A percentile compares a stretch with the other conserved stretches of the same genome.
Conservation (phyloP, 1,139 yeast genomes). For the Taphrina confusa region DNA sequence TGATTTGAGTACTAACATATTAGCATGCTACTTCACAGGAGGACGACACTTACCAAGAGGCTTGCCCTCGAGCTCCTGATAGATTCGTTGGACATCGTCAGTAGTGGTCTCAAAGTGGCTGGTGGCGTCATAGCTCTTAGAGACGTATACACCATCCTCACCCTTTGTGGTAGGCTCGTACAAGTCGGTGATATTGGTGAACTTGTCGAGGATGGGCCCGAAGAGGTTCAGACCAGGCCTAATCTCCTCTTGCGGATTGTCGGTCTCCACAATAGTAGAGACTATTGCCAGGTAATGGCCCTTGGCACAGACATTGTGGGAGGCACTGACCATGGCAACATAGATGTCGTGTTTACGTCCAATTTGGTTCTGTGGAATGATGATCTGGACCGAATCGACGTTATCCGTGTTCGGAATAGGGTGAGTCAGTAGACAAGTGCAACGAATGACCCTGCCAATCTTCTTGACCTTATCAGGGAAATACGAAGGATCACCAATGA, state of each 20-base stretch:
- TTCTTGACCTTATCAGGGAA: slow-evolving; percentile 87
- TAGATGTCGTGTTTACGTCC: slow-evolving; percentile 87
- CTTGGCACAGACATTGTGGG: slow-evolving; percentile 87
- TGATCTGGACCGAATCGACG: slow-evolving; percentile 87
- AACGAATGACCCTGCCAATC: slow-evolving; percentile 89
- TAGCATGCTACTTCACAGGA: not conserved
- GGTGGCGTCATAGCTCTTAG: slow-evolving; percentile 87
- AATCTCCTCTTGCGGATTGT: slow-evolving; percentile 85
- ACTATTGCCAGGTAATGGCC: slow-evolving; percentile 91
- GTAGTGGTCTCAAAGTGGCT: slow-evolving; percentile 96
- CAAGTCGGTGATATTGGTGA: slow-evolving; percentile 91
- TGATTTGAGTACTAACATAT: slow-evolving; percentile 30
- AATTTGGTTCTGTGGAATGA: slow-evolving; percentile 95
- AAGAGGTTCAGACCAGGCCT: slow-evolving; percentile 92
- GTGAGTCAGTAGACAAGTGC: slow-evolving; percentile 89
- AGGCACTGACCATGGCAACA: slow-evolving; percentile 83
- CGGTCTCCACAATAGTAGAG: slow-evolving; percentile 92
- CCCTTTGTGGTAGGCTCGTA: slow-evolving; percentile 90
- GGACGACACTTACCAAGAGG: slow-evolving; percentile 12
- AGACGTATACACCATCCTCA: slow-evolving; percentile 72
- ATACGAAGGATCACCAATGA: slow-evolving; percentile 97
- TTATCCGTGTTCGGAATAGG: slow-evolving; percentile 82
- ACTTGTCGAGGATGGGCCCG: slow-evolving; percentile 73
- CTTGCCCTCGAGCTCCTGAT: slow-evolving; percentile 80
- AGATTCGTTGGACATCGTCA: slow-evolving; percentile 92